These are phyloP conservation scores for Cyclotella baltica DNA, from an alignment of 108 stramenopile species.

Conservation along the genomic window DNA sequence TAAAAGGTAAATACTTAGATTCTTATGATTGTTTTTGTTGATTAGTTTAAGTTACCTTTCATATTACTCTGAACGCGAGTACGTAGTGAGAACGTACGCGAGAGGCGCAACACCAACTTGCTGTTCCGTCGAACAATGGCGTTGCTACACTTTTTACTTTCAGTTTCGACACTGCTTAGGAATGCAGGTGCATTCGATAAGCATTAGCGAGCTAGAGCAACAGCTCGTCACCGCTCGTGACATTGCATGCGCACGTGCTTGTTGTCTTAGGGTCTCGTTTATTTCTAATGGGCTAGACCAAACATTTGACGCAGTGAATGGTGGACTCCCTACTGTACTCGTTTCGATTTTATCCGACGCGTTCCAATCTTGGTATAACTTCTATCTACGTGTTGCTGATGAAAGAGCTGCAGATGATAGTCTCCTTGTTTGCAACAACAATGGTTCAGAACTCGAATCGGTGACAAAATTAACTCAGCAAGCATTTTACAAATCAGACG, in stretches of 20 bases:
- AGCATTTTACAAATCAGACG: constrained; percentile 18
- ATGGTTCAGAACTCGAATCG: background rate
- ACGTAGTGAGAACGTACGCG: background rate
- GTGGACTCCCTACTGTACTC: constrained; percentile 5
- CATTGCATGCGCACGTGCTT: constrained; percentile 7
- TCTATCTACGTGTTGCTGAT: background rate
- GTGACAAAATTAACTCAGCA: background rate
- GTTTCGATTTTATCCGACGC: background rate
- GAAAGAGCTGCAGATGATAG: background rate
- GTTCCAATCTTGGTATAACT: background rate
- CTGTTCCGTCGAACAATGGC: background rate
- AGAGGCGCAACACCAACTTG: too few species aligned
- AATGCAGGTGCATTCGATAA: constrained; percentile 8
- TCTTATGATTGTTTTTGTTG: too few species aligned
- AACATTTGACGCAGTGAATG: background rate
- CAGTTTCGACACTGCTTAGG: background rate
- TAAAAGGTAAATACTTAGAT: too few species aligned
- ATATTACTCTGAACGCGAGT: too few species aligned
- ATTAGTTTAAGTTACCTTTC: too few species aligned
- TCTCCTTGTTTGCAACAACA: background rate
- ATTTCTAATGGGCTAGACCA: background rate
- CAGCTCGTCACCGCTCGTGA: constrained; percentile 19
- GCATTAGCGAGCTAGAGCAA: constrained; percentile 12
- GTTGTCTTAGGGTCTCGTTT: constrained; percentile 11
- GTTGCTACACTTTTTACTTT: background rate